Base-by-base conservation (phyloP, 805 yeast species). In the Metschnikowia matae region DNA sequence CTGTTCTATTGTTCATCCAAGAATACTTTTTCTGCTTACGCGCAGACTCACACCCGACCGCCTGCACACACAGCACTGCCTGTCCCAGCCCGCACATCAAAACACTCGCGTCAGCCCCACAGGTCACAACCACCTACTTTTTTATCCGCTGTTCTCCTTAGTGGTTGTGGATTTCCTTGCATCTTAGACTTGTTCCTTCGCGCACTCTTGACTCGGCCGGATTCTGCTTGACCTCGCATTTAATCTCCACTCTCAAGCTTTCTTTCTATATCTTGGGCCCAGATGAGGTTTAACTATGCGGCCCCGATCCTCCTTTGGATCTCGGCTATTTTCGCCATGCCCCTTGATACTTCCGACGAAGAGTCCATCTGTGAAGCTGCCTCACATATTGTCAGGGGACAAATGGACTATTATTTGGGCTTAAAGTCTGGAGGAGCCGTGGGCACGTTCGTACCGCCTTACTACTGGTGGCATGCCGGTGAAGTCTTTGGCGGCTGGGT, bases 391-490 rank as follows among this genome's bases (percentile, higher is more conserved):
- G 67, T 64, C 1, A 54, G 65, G 13, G 81, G 80, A 38, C 66
- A 70, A 50, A 64, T 71, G 68, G 73, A 76, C 61, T 77, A 77
- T 55, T 77, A 77, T 59, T 68, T 63, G 51, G 81, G 80, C 17
- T 51, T 54, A 37, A 32, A 57, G 32, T 57, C 65, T 49, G 80
- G 80, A 14, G 81, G 81, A 29, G 64, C 72, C 8, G 69, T 75
- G 8, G 81, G 81, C 1, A 72, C 72, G 76, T 74, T 77, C 55
- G 51, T 63, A 4, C 45, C 66, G 13, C 79, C 79, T 2, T 71
- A 77, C 66, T 77, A 75, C 63, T 77, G 81, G 81, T 77, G 81
- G 81, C 68, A 76, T 53, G 79, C 79, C 23, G 79, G 80, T 21
- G 78, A 74, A 59, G 78, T 77, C 4, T 77, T 76, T 67, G 80